These are phyloP conservation scores for Dactylellina drechsleri DNA, from an alignment of 2,329 filamentous ascomycete species.

Conservation along the genomic window DNA sequence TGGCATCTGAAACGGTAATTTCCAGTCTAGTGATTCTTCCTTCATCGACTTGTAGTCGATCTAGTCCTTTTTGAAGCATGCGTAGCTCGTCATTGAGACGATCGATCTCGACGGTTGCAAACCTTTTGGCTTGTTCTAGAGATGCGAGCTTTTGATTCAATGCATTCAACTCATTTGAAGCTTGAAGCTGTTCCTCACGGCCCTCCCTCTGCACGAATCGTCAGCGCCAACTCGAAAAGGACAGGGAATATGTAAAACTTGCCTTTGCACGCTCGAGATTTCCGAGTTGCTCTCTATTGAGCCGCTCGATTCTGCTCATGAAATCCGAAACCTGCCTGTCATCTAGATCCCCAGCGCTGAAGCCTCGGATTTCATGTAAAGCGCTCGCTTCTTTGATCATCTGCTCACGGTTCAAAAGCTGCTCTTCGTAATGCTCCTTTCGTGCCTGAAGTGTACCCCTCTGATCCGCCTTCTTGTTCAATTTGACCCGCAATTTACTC, in stretches of 20 bases:
- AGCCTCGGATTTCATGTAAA: slow-evolving; percentile 82
- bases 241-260: not conserved
- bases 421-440: slow-evolving; percentile 84
- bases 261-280: slow-evolving; percentile 74
- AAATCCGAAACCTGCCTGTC: slow-evolving; percentile 80
- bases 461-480: slow-evolving; percentile 62
- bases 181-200: slow-evolving; percentile 76
- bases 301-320: slow-evolving; percentile 77
- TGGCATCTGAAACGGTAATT: slow-evolving; percentile 73
- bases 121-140: slow-evolving; percentile 77
- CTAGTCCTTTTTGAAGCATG: slow-evolving; percentile 74
- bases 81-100: slow-evolving; percentile 74
- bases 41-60: slow-evolving; percentile 84
- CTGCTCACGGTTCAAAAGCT: slow-evolving; percentile 75
- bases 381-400: slow-evolving; percentile 82
- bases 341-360: slow-evolving; percentile 76
- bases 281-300: slow-evolving; percentile 80
- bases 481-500: slow-evolving; percentile 13
- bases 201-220: slow-evolving; percentile 68
- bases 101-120: slow-evolving; percentile 75
- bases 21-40: slow-evolving; percentile 82
- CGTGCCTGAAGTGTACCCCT: slow-evolving; percentile 84
- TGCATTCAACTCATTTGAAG: slow-evolving; percentile 76
- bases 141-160: slow-evolving; percentile 77
- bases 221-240: slow-evolving; percentile 2